Conservation (phyloP, 257 asterid species). For the Ehretia macrophylla region DNA sequence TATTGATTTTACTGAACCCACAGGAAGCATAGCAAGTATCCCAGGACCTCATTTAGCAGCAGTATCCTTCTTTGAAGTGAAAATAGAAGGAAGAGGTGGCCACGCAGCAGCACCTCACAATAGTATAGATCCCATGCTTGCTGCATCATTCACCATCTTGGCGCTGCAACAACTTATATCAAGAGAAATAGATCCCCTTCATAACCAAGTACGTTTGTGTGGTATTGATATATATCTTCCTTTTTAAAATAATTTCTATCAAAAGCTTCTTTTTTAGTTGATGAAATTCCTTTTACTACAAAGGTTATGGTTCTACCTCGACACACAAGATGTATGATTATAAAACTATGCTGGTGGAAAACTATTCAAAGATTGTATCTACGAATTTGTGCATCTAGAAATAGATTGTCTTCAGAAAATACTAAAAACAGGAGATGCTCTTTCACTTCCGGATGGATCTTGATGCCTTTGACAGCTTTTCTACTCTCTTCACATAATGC, state of each 20-base stretch:
- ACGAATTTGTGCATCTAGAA: no score
- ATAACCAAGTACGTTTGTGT: slow-evolving; percentile 50
- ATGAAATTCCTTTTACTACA: not conserved
- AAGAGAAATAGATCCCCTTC: slow-evolving; percentile 72
- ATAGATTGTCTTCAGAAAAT: no score
- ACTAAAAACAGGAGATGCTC: no score
- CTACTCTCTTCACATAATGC: no score
- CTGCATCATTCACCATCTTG: slow-evolving; percentile 60
- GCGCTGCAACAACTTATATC: slow-evolving; percentile 78
- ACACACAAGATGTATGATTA: no score
- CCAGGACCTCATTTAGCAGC: slow-evolving; percentile 69
- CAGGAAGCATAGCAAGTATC: slow-evolving; percentile 54
- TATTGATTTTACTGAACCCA: slow-evolving; percentile 39
- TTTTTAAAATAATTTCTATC: no score
- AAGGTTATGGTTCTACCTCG: no score
- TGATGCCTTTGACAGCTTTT: no score
- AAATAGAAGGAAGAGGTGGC: slow-evolving; percentile 71
- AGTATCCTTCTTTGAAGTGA: slow-evolving; percentile 57
- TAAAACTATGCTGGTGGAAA: no score
- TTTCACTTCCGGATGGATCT: no score
- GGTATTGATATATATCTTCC: not conserved
- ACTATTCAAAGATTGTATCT: no score
- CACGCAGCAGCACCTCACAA: slow-evolving; percentile 73
- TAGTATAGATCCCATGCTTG: slow-evolving; percentile 59
- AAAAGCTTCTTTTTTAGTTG: not conserved